A percentile compares a stretch with the other conserved stretches of the same genome.
Conservation (phyloP, 768 basidiomycete species). For the Collybia sordida region DNA sequence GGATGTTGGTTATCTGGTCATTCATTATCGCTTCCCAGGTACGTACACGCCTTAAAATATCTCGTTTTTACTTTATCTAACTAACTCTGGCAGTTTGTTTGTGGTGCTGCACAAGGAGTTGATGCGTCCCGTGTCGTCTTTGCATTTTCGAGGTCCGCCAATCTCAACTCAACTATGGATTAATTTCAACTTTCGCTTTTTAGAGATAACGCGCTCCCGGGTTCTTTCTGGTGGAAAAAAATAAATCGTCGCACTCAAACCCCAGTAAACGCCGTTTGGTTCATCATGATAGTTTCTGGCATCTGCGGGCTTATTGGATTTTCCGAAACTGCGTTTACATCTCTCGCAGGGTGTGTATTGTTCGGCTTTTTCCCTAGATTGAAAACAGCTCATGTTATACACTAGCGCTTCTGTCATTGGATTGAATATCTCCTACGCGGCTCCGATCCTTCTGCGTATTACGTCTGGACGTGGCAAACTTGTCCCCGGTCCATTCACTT, state of each 20-base stretch:
- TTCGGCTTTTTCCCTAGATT: neutral
- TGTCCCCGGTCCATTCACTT: constrained; percentile 56
- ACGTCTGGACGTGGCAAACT: constrained; percentile 64
- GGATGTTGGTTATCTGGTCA: constrained; percentile 74
- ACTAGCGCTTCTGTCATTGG: constrained; percentile 68
- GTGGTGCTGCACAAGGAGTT: constrained; percentile 72
- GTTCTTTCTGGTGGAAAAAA: constrained; percentile 68
- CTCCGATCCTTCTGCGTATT: constrained; percentile 69
- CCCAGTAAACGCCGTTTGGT: constrained; percentile 76
- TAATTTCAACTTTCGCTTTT: neutral
- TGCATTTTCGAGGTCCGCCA: constrained; percentile 51
- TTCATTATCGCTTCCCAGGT: constrained; percentile 62
- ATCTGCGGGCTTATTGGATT: constrained; percentile 68
- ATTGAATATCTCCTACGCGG: constrained; percentile 64
- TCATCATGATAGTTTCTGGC: constrained; percentile 57
- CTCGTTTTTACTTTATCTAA: neutral
- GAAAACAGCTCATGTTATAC: too few relatives aligned
- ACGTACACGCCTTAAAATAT: neutral
- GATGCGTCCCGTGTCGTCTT: constrained; percentile 77
- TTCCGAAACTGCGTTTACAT: constrained; percentile 59
- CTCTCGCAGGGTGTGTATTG: constrained; percentile 59
- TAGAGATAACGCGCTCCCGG: constrained; percentile 71
- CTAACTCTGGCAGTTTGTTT: constrained; percentile 49
- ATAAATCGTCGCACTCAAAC: constrained; percentile 62
- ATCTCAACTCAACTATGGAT: neutral